Percentiles rank a stretch among this genome's conserved stretches.
phyloP scores from a whole-genome alignment of 805 yeast species.

The Myxozyma melibiosi region DNA sequence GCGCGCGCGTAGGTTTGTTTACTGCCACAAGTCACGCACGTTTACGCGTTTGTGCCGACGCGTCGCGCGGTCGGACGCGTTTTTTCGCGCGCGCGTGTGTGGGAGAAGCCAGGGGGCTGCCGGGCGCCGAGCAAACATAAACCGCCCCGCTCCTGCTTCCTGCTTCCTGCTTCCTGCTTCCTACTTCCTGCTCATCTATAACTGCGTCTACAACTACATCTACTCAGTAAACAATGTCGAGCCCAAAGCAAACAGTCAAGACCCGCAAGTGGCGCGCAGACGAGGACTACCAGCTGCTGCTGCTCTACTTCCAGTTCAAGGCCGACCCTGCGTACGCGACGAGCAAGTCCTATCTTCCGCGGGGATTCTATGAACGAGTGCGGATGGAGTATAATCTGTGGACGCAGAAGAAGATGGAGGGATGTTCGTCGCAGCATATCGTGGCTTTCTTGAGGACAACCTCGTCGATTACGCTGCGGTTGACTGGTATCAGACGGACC shows the following conservation, averaged over 20 bases:
- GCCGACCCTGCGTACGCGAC: slow-evolving; percentile 7
- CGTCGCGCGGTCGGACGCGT: slow-evolving; percentile 1
- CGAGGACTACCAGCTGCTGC: slow-evolving; percentile 6
- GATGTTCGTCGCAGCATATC: slow-evolving; percentile 12
- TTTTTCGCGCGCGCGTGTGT: too few species aligned
- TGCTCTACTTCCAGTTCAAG: slow-evolving; percentile 8
- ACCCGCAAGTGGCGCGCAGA: slow-evolving; percentile 11
- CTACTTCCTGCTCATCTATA: too few species aligned
- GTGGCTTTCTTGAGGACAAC: slow-evolving; percentile 6
- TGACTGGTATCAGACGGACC: slow-evolving; percentile 8
- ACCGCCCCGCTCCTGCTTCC: too few species aligned
- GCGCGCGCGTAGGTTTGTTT: not conserved
- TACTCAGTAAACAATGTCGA: not conserved
- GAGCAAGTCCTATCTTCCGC: slow-evolving; percentile 2
- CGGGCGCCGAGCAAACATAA: slow-evolving; percentile 1
- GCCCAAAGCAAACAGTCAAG: not conserved
- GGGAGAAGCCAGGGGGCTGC: slow-evolving; percentile 12
- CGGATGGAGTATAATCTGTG: slow-evolving; percentile 10
- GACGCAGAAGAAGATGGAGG: slow-evolving; percentile 15
- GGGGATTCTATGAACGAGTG: slow-evolving; percentile 4
- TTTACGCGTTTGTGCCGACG: slow-evolving; percentile 8
- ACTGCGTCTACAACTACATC: too few species aligned
- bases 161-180: too few species aligned
- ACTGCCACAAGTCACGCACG: not conserved
- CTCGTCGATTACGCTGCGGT: slow-evolving; percentile 3